These are phyloP conservation scores for Eutrema heterophyllum DNA, from an alignment of 345 rosid species.

Conservation along the genomic window DNA sequence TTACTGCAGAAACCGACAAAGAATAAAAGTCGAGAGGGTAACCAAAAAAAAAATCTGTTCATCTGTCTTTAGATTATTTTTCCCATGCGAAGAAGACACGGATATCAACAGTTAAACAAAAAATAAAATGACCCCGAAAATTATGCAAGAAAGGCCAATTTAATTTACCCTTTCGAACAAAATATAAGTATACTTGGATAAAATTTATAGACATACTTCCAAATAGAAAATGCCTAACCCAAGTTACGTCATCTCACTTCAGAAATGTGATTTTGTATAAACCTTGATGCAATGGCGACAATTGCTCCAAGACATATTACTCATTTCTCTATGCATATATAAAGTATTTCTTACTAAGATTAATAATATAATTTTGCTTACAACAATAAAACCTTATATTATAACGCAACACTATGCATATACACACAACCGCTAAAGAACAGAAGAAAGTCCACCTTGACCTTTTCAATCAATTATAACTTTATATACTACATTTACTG, in stretches of 20 bases:
- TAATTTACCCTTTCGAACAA: background rate
- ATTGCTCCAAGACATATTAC: conserved; percentile 26
- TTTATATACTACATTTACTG: background rate
- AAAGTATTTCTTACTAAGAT: background rate
- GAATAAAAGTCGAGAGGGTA: conserved; percentile 24
- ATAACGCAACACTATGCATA: conserved; percentile 6
- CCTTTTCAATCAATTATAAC: background rate
- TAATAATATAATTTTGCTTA: conserved; percentile 6
- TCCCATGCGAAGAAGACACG: conserved; percentile 14
- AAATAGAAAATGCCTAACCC: conserved; percentile 19
- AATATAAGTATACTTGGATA: background rate
- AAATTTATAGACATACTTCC: conserved; percentile 6
- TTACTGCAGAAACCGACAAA: conserved; percentile 19
- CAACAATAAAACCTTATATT: conserved; percentile 9
- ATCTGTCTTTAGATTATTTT: conserved; percentile 5
- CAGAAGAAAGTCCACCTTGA: conserved; percentile 24
- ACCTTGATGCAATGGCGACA: conserved; percentile 33
- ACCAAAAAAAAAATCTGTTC: background rate
- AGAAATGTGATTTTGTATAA: conserved; percentile 18
- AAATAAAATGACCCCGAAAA: conserved; percentile 16
- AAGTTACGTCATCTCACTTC: conserved; percentile 22
- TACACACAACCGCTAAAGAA: conserved; percentile 23
- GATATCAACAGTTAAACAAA: background rate
- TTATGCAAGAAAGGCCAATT: conserved; percentile 8
- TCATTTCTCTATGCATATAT: conserved; percentile 15